Evolutionary conservation across 495 filamentous ascomycete genomes (phyloP), one percentile per base, ranked within the genome.

Genomic region (Terfezia claveryi): DNA sequence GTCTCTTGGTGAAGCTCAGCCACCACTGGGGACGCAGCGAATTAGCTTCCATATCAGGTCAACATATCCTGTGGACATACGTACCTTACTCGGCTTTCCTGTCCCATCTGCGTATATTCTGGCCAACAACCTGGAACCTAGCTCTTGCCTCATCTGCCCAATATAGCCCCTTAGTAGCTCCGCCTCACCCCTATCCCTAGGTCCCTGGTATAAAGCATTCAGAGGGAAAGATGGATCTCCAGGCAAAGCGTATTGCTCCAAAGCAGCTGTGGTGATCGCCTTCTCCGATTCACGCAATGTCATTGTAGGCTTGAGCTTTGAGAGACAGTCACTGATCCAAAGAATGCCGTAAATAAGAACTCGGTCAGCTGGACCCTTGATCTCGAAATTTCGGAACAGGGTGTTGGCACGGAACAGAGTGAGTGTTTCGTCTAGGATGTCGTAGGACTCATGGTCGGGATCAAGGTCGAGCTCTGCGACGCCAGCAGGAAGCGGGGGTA

Each of bases 361-460:
- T 50, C 92, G 77, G 70, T 98, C 91, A 54, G 91, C 91, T 36
- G 87, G 85, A 16, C 91, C 91, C 66, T 93, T 87, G 77, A 96
- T 94, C 74, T 95, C 92, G 66, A 98, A 98, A 74, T 98, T 98
- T 61, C 92, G 83, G 74, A 98, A 98, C 66, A 98, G 80, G 44
- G 91, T 95, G 73, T 98, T 96, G 67, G 92, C 89, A 53, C 91
- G 85, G 77, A 95, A 98, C 36, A 95, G 78, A 2, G 78, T 80
- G 51, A 98, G 76, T 36, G 88, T 81, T 70, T 98, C 91, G 70
- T 98, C 91, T 9, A 95, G 75, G 54, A 87, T 80, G 74, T 98
- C 91, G 72, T 96, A 96, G 58, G 80, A 82, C 66, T 91, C 83
- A 67, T 76, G 80, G 64, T 87, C 82, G 38, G 85, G 78, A 67